A percentile compares a stretch with the other conserved stretches of the same genome.
phyloP scores from a whole-genome alignment of 1,139 yeast species.

The Saccharomyces hybrid region DNA sequence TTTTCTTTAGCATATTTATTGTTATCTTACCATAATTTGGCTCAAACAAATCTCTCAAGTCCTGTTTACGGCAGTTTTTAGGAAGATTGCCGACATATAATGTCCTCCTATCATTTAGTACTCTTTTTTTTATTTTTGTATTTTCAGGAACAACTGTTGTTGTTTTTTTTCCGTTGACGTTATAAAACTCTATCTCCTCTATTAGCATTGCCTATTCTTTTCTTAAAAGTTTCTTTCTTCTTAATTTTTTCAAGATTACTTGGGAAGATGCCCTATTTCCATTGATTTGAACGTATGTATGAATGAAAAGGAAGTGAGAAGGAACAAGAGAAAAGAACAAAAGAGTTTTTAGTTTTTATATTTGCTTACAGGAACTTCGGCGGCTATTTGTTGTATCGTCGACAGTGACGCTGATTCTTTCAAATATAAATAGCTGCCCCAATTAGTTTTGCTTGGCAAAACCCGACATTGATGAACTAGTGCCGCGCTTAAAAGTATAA shows the following conservation, averaged over 20 bases:
- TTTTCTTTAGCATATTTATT: not conserved
- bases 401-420: not conserved
- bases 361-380: not conserved
- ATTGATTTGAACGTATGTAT: not conserved
- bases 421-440: not conserved
- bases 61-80: slow-evolving; percentile 27
- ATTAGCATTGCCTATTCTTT: not conserved
- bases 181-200: not conserved
- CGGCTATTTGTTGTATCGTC: not conserved
- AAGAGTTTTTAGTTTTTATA: not conserved
- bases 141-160: not conserved
- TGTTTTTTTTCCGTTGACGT: not conserved
- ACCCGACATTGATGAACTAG: not conserved
- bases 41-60: slow-evolving; percentile 27
- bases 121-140: not conserved
- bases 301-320: not conserved
- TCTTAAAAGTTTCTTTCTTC: not conserved
- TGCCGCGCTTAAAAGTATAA: not conserved
- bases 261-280: too few relatives aligned
- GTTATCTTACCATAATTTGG: not conserved
- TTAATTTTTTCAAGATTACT: too few relatives aligned
- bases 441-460: not conserved
- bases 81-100: slow-evolving; percentile 31
- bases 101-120: slow-evolving; percentile 9
- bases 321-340: not conserved